These are phyloP conservation scores for Ophiostoma tasmaniense DNA, from an alignment of 2,329 filamentous ascomycete species.

Conservation along the genomic window DNA sequence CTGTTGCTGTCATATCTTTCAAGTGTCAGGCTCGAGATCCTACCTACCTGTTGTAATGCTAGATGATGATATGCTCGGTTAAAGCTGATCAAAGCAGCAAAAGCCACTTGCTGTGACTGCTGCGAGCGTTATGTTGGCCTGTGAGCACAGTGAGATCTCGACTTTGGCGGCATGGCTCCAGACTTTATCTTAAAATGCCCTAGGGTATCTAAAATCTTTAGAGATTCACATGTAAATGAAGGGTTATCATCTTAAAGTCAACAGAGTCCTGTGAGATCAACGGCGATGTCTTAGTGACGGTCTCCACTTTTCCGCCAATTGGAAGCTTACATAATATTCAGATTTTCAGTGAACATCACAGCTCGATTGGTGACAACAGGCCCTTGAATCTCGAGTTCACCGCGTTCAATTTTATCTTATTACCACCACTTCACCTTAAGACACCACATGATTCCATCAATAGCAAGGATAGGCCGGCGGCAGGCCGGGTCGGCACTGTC, in stretches of 20 bases:
- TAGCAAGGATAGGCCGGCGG: neutral
- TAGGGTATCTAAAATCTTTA: no score
- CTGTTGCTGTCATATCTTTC: no score
- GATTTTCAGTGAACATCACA: neutral
- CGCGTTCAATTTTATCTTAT: no score
- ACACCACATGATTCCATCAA: neutral
- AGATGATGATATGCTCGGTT: no score
- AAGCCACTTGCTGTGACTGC: no score
- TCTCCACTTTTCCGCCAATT: neutral
- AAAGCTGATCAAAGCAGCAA: no score
- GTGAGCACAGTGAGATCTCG: no score
- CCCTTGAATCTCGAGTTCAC: neutral
- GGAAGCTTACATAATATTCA: neutral
- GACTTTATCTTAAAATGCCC: no score
- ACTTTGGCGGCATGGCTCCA: no score
- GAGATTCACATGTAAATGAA: neutral
- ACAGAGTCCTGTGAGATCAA: neutral
- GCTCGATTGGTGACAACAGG: neutral
- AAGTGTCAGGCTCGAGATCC: no score
- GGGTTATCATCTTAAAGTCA: neutral
- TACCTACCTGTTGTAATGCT: no score
- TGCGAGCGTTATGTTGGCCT: no score
- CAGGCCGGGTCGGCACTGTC: neutral
- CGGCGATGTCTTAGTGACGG: neutral
- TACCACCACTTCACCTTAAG: neutral